phyloP scores from a whole-genome alignment of 352 stramenopile species.

The Globisporangium takayamanum region DNA sequence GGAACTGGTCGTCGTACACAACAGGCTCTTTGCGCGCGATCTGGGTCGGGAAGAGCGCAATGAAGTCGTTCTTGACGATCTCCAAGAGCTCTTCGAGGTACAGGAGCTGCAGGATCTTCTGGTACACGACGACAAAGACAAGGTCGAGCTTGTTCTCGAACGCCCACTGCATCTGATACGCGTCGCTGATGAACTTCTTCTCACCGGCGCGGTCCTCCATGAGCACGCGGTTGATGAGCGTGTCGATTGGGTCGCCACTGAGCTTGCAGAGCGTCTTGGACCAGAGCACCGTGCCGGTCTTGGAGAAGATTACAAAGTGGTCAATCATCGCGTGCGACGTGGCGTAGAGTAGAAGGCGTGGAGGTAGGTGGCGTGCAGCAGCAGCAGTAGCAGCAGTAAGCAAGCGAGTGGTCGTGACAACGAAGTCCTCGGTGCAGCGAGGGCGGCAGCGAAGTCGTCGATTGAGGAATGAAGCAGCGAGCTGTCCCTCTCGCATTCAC shows the following conservation, averaged over 20 bases:
- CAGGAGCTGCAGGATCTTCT: conserved; percentile 87
- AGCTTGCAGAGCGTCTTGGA: conserved; percentile 85
- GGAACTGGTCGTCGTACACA: conserved; percentile 74
- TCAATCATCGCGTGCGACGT: conserved; percentile 72
- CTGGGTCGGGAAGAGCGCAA: conserved; percentile 63
- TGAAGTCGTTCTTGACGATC: conserved; percentile 81
- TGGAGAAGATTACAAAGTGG: conserved; percentile 90
- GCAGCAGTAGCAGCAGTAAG: neutral
- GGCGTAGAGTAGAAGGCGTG: neutral
- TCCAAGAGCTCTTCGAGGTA: conserved; percentile 91
- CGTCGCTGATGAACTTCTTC: conserved; percentile 79
- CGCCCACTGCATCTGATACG: conserved; percentile 88
- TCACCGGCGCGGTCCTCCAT: conserved; percentile 86
- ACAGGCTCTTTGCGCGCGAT: conserved; percentile 71
- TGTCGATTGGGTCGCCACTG: conserved; percentile 79
- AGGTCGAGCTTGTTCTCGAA: conserved; percentile 91
- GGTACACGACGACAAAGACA: conserved; percentile 90
- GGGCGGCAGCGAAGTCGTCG: neutral
- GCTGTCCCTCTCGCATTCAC: conserved; percentile 3
- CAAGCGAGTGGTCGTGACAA: neutral
- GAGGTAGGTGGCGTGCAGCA: neutral
- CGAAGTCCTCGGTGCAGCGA: no score
- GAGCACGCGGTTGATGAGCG: conserved; percentile 85
- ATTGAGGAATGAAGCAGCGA: neutral
- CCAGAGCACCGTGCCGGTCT: conserved; percentile 88